Base-by-base conservation (phyloP, 2,329 filamentous ascomycete genomes). In the Fusarium proliferatum region DNA sequence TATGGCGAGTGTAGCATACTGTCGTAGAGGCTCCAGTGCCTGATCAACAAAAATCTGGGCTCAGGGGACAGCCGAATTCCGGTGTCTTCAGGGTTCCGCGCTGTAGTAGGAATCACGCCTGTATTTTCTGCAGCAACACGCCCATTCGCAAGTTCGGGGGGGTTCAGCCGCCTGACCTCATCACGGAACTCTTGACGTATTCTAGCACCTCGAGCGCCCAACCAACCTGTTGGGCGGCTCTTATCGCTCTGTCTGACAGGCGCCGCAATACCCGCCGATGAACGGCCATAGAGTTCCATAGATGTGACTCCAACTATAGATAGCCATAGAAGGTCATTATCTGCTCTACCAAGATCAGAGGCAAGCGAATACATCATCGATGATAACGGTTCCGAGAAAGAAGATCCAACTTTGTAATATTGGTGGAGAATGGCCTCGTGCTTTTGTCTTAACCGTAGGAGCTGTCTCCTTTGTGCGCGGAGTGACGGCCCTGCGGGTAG, bases 1-100 rank as follows among this genome's bases (percentile, higher is more conserved):
- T 98, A 98, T 1, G 96, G 95, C 0, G 95, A 98, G 81, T 99
- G 96, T 17, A 98, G 88, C 96, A 99, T 98, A 81, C 95, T 97
- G 79, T 99, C 96, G 82, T 98, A 98, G 19, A 99, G 86, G 76
- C 94, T 97, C 96, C 96, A 99, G 81, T 99, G 96, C 39, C 96
- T 88, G 60, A 98, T 94, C 1, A 99, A 89, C 33, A 98, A 88
- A 76, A 99, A 97, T 45, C 94, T 93, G 15, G 96, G 97, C 79
- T 99, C 96, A 0, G 96, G 96, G 0, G 95, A 97, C 43, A 99
- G 86, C 28, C 95, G 91, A 75, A 99, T 98, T 57, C 94, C 93
- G 15, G 91, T 97, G 82, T 99, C 96, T 61, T 95, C 96, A 10
- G 96, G 94, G 71, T 93, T 96, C 69, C 93, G 88, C 12, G 95